Evolutionary conservation across 169 alveolate species (phyloP), one percentile per base, ranked within the genome.

Genomic region (Plasmodium coatneyi): DNA sequence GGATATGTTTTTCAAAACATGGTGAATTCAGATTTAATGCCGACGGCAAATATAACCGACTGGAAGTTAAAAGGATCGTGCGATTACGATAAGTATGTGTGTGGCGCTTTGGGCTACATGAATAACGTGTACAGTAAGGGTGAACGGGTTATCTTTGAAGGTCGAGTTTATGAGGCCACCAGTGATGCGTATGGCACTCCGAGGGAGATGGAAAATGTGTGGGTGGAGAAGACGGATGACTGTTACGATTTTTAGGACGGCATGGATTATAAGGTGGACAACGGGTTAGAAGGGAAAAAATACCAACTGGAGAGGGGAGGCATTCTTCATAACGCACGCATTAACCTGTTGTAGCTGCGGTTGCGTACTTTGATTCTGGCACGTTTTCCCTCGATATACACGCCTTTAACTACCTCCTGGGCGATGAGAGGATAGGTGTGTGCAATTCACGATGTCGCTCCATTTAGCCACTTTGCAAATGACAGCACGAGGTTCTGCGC

Each of bases 61-160:
- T 90, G 95, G 95, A 90, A 90, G 52, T 81, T 90, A 39, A 90
- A 80, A 54, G 95, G 95, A 1, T 72, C 92, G 2, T 90, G 95
- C 36, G 91, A 81, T 30, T 81, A 80, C 52, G 95, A 90, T 80
- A 90, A 90, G 14, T 90, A 90, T 90, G 43, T 90, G 72, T 90
- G 95, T 54, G 95, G 95, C 6, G 95, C 92, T 66, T 43, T 90
- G 52, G 71, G 72, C 25, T 90, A 90, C 52, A 90, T 90, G 95
- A 80, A 80, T 54, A 90, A 90, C 36, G 54, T 80, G 43, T 90
- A 90, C 60, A 80, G 84, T 32, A 90, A 80, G 71, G 95, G 95
- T 1, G 95, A 90, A 25, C n/a, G 95, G 74, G 92, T 90, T 80
- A 80, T 90, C 80, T 90, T 80, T 80, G 95, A 90, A 19, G 89